Percentiles rank a stretch among this genome's conserved stretches.
Conservation (phyloP, 192 early-diverging fungal species). For the Linnemannia zychae region DNA sequence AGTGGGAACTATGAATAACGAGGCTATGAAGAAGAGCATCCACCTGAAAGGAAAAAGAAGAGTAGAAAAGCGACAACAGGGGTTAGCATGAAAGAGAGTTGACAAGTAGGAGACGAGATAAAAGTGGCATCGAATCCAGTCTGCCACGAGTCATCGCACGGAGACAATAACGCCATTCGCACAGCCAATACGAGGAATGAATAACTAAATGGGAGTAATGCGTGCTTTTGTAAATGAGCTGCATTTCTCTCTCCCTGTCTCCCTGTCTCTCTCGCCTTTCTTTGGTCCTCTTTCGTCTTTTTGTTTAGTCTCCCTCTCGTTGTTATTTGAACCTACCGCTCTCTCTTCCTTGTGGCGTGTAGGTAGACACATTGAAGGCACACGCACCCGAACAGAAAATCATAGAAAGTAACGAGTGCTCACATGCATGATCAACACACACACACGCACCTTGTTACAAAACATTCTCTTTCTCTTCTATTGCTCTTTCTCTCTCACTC, state of each 20-base stretch:
- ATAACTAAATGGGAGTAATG: conserved; percentile 2
- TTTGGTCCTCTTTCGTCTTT: background rate
- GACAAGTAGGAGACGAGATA: background rate
- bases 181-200: conserved; percentile 3
- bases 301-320: background rate
- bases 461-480: background rate
- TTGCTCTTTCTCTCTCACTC: background rate
- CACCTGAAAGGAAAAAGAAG: background rate
- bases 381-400: background rate
- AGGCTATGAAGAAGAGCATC: background rate
- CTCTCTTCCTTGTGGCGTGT: background rate
- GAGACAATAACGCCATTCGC: background rate
- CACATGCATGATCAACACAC: conserved; percentile 8
- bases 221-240: conserved; percentile 24
- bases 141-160: conserved; percentile 1
- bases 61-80: background rate
- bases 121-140: background rate
- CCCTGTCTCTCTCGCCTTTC: background rate
- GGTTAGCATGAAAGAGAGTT: background rate
- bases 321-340: background rate
- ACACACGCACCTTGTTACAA: background rate
- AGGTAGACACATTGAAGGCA: no score
- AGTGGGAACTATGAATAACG: background rate
- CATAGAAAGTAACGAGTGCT: background rate
- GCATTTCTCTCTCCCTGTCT: no score